Conservation (phyloP, 2,329 filamentous ascomycete genomes). For the Camillea tinctor region DNA sequence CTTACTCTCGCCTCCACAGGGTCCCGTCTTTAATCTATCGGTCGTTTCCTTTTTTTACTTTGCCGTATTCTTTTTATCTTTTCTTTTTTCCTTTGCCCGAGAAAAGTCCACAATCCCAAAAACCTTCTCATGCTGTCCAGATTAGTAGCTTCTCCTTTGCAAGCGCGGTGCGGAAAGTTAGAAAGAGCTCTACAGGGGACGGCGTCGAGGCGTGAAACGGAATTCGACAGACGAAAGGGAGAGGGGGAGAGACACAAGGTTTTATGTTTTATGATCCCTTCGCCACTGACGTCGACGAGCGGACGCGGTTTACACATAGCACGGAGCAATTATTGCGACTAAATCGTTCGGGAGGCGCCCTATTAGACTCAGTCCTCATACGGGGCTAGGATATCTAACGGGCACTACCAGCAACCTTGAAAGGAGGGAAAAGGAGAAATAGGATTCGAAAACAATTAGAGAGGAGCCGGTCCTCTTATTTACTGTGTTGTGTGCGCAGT, state of each 20-base stretch:
- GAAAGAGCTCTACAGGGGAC: conserved; percentile 14
- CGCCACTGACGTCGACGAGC: conserved; percentile 21
- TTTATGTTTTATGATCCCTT: conserved; percentile 13
- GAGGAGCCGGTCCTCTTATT: not conserved
- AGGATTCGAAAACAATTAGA: not conserved
- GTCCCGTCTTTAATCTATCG: conserved; percentile 1
- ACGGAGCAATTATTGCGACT: conserved; percentile 11
- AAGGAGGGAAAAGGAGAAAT: not conserved
- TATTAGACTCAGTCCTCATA: conserved; percentile 12
- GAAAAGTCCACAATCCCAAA: conserved; percentile 10
- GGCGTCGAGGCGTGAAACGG: not conserved
- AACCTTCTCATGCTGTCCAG: conserved; percentile 26
- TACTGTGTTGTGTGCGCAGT: too few relatives aligned
- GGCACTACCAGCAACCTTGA: conserved; percentile 7
- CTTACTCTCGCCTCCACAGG: conserved; percentile 12
- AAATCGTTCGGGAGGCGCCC: conserved; percentile 7
- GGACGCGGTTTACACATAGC: conserved; percentile 12
- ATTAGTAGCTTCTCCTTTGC: conserved; percentile 16
- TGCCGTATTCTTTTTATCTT: conserved; percentile 14
- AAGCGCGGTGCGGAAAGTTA: conserved; percentile 22
- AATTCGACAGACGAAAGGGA: not conserved
- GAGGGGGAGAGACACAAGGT: conserved; percentile 13
- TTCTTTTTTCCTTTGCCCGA: conserved; percentile 13
- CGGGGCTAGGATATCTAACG: conserved; percentile 7
- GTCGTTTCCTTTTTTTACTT: conserved; percentile 1